Base-by-base conservation (phyloP, 352 stramenopile genomes). In the Phytophthora sansomeana region DNA sequence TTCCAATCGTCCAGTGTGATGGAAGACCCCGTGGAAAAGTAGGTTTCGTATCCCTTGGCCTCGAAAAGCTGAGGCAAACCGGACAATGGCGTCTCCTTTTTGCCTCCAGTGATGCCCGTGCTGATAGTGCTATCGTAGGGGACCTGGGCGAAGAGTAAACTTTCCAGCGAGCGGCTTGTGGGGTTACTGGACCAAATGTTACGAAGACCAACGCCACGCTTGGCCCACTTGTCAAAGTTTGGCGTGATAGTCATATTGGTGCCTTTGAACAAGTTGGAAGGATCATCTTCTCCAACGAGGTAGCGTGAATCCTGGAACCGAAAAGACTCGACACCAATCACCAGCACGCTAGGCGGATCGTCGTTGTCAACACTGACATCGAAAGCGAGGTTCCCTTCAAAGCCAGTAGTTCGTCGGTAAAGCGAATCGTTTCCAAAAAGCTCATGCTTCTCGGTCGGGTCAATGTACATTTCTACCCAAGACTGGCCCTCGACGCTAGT, bases 171-270 rank as follows among this genome's bases (percentile, higher is more conserved):
- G 10, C 80, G 74, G 52, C 78, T 89, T 21, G 80, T 87, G 11
- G 67, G 68, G 48, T 69, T 85, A 41, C 74, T 87, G 2, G 80
- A 87, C 76, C 80, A 89, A 19, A 85, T 61, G 32, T 87, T 89
- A 26, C 60, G 62, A 35, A 87, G 80, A 10, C 70, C 75, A 17
- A 89, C 50, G 17, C 76, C 76, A 7, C 76, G 74, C 46, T 81
- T 72, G 2, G 80, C 74, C 70, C 74, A 89, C 17, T 55, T 61
- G 38, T 89, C 75, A 13, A 87, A 87, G 9, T 83, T 67, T 0
- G 76, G 78, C 3, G 78, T 85, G 11, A 87, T 64, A 0, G 74
- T 77, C 51, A 60, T 44, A 14, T 72, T 72, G 14, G 28, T 43
- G 13, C 63, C 56, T n/a, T 72, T 72, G 57, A 63, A 72, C 16